Base-by-base conservation (phyloP, 495 filamentous ascomycete genomes). In the Trichoderma parareesei region DNA sequence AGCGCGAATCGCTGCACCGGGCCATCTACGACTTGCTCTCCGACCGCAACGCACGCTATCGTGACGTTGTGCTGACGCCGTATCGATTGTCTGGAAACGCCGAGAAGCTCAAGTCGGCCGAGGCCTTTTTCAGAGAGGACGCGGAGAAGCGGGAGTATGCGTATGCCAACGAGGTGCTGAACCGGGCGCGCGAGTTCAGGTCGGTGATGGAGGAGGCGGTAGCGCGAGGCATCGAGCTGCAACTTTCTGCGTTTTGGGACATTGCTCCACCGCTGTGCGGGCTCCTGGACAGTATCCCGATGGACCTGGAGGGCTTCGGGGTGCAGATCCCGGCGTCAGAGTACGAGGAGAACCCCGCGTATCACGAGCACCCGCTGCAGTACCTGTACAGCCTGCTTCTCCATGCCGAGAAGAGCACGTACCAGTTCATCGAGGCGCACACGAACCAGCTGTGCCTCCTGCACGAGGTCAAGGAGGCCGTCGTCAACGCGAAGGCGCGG, bases 391-490 rank as follows among this genome's bases (percentile, higher is more conserved):
- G 84, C 35, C 79, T 98, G 63, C 81, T 98, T 18, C 79, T 83
- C 16, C 93, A 97, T 70, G 90, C 92, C 5, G 91, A 94, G 74
- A 94, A 91, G 75, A 89, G 86, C 62, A 91, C 90, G 35, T 97
- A 96, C 71, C 93, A 97, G 75, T 97, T 94, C 75, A 97, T 98
- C 66, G 94, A 98, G 78, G 87, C 83, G 4, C 93, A 98, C 80
- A 92, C 85, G 33, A 97, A 98, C 67, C 77, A 97, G 14, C 82
- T 98, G n/a, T 97, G 93, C 68, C 75, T 97, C 33, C 74, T 97
- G 69, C 94, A 98, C 70, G 94, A 97, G 74, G 92, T 97, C 37
- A 91, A 91, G 70, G 90, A 89, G 46, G 88, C 87, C 4, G 85
- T 90, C 6, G 87, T 87, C 71, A 77, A 76, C 59, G 89, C 89